phyloP scores from a whole-genome alignment of 1,284 basidiomycete species.

The Somion occarium region DNA sequence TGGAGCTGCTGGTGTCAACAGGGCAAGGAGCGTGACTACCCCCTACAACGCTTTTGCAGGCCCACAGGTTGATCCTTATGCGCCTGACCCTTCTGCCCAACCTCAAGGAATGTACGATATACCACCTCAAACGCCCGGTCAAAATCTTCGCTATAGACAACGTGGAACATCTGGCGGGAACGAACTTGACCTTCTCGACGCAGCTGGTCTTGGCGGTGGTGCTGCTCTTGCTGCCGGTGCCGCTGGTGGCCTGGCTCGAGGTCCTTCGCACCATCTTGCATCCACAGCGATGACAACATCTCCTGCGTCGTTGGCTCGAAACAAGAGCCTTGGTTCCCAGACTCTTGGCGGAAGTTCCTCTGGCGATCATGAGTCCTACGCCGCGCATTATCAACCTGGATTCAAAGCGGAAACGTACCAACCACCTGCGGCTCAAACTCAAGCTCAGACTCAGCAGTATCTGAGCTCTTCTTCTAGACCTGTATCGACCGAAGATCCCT shows the following conservation, averaged over 20 bases:
- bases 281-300: neutral
- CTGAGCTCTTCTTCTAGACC: conserved; percentile 8
- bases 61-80: conserved; percentile 10
- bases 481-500: conserved; percentile 15
- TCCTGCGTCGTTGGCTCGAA: conserved; percentile 21
- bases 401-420: conserved; percentile 10
- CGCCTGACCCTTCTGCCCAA: conserved; percentile 9
- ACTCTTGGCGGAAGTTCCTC: conserved; percentile 13
- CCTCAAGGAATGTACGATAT: conserved; percentile 10
- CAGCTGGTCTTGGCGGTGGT: conserved; percentile 29
- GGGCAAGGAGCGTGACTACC: conserved; percentile 19
- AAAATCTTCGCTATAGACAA: conserved; percentile 14
- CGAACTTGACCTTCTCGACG: conserved; percentile 19
- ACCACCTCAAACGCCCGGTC: conserved; percentile 4
- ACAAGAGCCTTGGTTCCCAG: conserved; percentile 29
- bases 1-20: conserved; percentile 26
- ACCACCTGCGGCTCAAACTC: conserved; percentile 18
- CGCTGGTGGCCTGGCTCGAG: conserved; percentile 32
- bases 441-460: conserved; percentile 2
- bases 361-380: conserved; percentile 16
- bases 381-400: conserved; percentile 13
- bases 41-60: conserved; percentile 33
- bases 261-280: conserved; percentile 9
- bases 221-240: conserved; percentile 31
- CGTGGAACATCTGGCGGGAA: neutral